Evolutionary conservation across 1,139 yeast genomes (phyloP).

Genomic region (Yamadazyma mexicana): DNA sequence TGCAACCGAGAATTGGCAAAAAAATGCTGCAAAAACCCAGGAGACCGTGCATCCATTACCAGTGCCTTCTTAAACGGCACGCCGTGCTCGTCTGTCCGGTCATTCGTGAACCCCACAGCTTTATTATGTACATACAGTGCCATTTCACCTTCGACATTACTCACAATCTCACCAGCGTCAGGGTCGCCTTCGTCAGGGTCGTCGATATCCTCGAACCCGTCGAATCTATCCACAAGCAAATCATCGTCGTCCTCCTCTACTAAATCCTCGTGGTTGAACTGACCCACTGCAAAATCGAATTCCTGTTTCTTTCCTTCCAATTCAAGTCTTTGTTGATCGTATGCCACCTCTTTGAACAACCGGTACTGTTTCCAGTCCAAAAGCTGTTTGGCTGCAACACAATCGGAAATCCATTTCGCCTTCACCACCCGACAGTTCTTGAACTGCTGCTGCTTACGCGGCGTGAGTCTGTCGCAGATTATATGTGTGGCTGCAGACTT

Average conservation of each 20-base stretch:
- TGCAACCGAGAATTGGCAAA: constrained; percentile 84
- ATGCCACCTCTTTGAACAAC: constrained; percentile 51
- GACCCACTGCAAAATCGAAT: constrained; percentile 8
- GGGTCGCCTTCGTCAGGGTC: constrained; percentile 7
- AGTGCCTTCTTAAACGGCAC: constrained; percentile 3
- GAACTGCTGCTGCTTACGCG: constrained; percentile 67
- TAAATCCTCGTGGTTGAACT: constrained; percentile 11
- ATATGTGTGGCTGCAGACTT: constrained; percentile 83
- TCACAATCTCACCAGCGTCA: neutral
- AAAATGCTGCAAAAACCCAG: constrained; percentile 68
- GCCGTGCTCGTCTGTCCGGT: constrained; percentile 7
- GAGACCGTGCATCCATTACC: constrained; percentile 64
- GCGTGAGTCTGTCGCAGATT: constrained; percentile 75
- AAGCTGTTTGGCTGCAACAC: constrained; percentile 46
- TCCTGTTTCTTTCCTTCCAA: constrained; percentile 12
- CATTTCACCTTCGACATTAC: neutral
- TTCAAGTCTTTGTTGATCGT: constrained; percentile 47
- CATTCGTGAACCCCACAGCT: constrained; percentile 1
- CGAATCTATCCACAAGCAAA: constrained; percentile 7
- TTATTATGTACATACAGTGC: neutral
- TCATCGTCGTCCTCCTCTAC: constrained; percentile 11
- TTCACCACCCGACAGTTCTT: constrained; percentile 70
- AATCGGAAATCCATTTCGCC: constrained; percentile 81
- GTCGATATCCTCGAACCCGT: neutral
- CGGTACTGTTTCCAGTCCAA: constrained; percentile 70